phyloP scores from a whole-genome alignment of 2,329 filamentous ascomycete species.

The Sordariomycetes sp. region DNA sequence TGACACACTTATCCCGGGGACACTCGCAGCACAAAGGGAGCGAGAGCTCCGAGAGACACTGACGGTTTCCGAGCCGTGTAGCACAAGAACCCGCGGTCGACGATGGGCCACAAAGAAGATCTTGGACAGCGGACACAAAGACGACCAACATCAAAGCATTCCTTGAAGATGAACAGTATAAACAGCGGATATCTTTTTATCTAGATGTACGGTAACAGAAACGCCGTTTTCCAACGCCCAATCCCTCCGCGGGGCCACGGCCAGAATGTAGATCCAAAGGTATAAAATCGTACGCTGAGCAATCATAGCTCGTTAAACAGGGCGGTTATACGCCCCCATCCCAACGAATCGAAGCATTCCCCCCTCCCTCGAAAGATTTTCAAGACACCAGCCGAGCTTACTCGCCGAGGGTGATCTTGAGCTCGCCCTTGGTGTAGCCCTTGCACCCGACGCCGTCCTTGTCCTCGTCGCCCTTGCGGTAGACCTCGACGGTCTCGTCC shows the following conservation, averaged over 20 bases:
- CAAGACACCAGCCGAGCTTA: neutral
- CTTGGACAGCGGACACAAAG: no score
- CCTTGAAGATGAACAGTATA: neutral
- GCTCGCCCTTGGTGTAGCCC: constrained; percentile 15
- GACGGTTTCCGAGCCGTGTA: no score
- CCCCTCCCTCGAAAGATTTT: neutral
- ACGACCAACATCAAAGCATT: no score
- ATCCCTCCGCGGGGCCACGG: neutral
- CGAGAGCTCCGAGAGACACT: no score
- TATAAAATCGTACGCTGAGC: neutral
- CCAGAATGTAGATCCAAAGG: neutral
- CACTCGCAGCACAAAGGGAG: no score
- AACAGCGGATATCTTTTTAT: neutral
- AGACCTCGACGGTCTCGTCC: constrained; percentile 19
- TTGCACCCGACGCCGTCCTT: constrained; percentile 29
- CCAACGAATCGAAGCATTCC: neutral
- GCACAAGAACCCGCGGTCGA: no score
- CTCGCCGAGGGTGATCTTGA: constrained; percentile 22
- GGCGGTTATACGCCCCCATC: neutral
- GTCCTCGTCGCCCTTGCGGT: constrained; percentile 23
- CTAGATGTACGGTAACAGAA: neutral
- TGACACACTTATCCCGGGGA: no score
- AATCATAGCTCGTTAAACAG: neutral
- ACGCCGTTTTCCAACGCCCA: neutral
- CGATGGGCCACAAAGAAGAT: no score